Evolutionary conservation across 768 basidiomycete species (phyloP).

Genomic region (Grammothele lineata): DNA sequence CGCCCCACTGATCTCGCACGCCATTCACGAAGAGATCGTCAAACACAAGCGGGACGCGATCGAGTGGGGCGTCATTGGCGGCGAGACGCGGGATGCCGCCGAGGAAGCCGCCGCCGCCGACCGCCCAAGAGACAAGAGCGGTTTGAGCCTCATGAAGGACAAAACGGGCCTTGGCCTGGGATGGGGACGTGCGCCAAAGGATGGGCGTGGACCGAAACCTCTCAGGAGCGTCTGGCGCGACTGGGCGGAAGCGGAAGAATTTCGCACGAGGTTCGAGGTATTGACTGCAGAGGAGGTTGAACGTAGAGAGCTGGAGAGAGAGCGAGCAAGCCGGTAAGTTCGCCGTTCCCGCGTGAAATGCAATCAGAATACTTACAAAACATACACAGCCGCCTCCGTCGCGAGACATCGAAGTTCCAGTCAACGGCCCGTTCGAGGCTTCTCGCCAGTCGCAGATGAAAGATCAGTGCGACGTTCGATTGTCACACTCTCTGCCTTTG

Average conservation of each 20-base stretch:
- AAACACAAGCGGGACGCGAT: constrained; percentile 94
- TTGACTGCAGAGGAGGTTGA: constrained; percentile 90
- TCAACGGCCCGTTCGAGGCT: constrained; percentile 22
- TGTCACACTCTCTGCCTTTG: too few species aligned
- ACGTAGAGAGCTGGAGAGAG: constrained; percentile 81
- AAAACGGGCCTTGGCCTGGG: constrained; percentile 78
- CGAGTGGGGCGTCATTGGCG: constrained; percentile 87
- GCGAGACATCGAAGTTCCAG: constrained; percentile 68
- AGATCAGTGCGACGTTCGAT: too few species aligned
- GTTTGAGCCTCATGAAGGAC: constrained; percentile 62
- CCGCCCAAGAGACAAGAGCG: constrained; percentile 42
- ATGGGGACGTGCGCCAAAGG: constrained; percentile 73
- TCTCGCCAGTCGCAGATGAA: constrained; percentile 20
- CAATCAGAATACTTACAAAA: not conserved
- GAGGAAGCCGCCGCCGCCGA: constrained; percentile 25
- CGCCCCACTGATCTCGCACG: constrained; percentile 83
- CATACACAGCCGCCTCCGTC: constrained; percentile 46
- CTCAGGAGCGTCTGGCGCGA: constrained; percentile 92
- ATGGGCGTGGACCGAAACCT: constrained; percentile 75
- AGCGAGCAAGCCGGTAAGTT: constrained; percentile 68
- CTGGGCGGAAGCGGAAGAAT: constrained; percentile 91
- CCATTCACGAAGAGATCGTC: constrained; percentile 91
- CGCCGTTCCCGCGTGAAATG: constrained; percentile 6
- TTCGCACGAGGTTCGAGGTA: constrained; percentile 82
- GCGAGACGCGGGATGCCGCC: constrained; percentile 37